Percentiles rank a stretch among this genome's conserved stretches.
phyloP scores from a whole-genome alignment of 306 rosid species.

The Citrullus amarus region DNA sequence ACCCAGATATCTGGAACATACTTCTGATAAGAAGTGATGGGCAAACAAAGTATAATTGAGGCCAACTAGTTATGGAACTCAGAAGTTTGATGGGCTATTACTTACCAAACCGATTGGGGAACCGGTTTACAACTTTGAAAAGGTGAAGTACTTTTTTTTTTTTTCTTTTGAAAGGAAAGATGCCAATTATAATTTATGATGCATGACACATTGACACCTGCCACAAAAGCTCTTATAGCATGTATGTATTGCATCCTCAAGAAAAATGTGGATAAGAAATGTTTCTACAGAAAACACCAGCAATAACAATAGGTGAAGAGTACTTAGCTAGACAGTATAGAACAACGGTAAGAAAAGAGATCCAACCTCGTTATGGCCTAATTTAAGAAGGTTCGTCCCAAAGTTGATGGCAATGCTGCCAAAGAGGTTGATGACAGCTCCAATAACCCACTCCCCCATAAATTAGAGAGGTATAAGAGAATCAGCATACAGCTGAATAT shows the following conservation, averaged over 20 bases:
- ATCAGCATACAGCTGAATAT: constrained; percentile 36
- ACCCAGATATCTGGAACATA: background rate
- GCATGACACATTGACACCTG: background rate
- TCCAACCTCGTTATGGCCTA: constrained; percentile 89
- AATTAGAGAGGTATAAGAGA: constrained; percentile 26
- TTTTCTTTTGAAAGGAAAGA: background rate
- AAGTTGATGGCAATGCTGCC: constrained; percentile 97
- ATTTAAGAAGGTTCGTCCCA: constrained; percentile 91
- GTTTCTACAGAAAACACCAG: background rate
- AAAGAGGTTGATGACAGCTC: constrained; percentile 88
- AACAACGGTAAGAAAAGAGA: background rate
- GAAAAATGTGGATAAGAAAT: background rate
- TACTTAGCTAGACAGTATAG: background rate
- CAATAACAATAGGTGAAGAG: background rate
- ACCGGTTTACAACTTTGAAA: background rate
- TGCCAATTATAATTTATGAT: background rate
- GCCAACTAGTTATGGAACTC: background rate
- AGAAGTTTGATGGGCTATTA: background rate
- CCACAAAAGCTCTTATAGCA: background rate
- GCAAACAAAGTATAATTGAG: background rate
- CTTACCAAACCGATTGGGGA: background rate
- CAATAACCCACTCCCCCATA: constrained; percentile 99
- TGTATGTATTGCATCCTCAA: background rate
- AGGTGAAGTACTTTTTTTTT: background rate
- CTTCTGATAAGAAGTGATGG: background rate